Evolutionary conservation across 306 rosid genomes (phyloP), one percentile per base, ranked within the genome.

Genomic region (Gynostemma pentaphyllum): DNA sequence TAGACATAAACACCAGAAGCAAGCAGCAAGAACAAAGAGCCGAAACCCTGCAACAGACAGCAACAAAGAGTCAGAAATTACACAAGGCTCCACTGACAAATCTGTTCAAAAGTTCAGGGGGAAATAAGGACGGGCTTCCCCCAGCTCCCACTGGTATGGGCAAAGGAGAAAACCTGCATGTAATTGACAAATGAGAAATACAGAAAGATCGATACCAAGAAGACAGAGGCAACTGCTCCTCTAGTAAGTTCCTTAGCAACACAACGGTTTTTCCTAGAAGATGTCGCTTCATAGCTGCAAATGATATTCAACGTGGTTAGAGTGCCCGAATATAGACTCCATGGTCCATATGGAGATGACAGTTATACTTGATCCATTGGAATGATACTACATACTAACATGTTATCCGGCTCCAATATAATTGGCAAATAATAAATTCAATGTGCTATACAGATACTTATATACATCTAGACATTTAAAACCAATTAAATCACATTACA

Each of bases 1-100:
- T 66, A 94, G 76, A 94, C 99, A 74, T 84, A 94, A 72, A 94
- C 94, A 44, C 97, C 99, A 5, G 85, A 74, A 44, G 99, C 88
- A 70, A 94, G 84, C 73, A 94, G 84, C 78, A 94, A 82, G 82
- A 86, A 89, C 89, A 94, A 80, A 41, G 95, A 82, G 30, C 97
- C 99, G 50, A 94, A 85, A 72, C 94, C 94, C 94, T 85, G 88
- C 63, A 54, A 68, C 68, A 67, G 54, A 73, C 5, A 68, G 44
- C 61, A 23, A 62, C 27, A 21, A 15, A 29, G 18, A 16, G 24
- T 22, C 64, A 56, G 9, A 40, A 66, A 28, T 5, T 39, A 66
- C 19, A 47, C 57, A 39, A 9, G 42, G 52, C 24, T 19, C 13
- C 46, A 56, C 23, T 9, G 13, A 45, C 19, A 59, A 59, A 15